Evolutionary conservation across 306 rosid genomes (phyloP).

Genomic region (Astragalus glycyphyllos): DNA sequence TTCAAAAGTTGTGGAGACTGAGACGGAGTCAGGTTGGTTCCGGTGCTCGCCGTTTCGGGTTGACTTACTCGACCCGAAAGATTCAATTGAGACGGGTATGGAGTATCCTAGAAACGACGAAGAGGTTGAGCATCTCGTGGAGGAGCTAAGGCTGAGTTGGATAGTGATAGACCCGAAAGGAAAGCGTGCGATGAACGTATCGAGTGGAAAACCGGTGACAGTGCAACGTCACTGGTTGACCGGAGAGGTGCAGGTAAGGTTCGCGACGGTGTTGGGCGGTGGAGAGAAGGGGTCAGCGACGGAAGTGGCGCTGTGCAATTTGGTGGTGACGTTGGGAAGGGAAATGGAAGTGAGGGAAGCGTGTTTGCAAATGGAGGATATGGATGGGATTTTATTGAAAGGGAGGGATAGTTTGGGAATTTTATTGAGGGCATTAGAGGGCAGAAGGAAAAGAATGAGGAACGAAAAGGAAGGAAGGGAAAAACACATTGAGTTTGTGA

Average conservation of each 20-base stretch:
- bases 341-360: slow-evolving; percentile 77
- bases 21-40: slow-evolving; percentile 80
- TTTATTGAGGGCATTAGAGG: slow-evolving; percentile 58
- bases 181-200: slow-evolving; percentile 68
- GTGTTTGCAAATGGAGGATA: slow-evolving; percentile 72
- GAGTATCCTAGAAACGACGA: slow-evolving; percentile 44
- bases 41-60: slow-evolving; percentile 79
- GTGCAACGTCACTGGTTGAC: slow-evolving; percentile 83
- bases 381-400: slow-evolving; percentile 72
- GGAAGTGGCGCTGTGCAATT: slow-evolving; percentile 56
- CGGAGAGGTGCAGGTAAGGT: slow-evolving; percentile 67
- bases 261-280: slow-evolving; percentile 55
- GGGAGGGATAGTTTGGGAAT: slow-evolving; percentile 84
- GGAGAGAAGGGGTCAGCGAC: slow-evolving; percentile 63
- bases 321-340: slow-evolving; percentile 61
- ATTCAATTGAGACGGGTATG: slow-evolving; percentile 59
- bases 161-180: slow-evolving; percentile 65
- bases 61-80: slow-evolving; percentile 77
- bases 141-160: slow-evolving; percentile 73
- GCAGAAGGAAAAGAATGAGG: slow-evolving; percentile 50
- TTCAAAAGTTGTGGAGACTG: slow-evolving; percentile 68
- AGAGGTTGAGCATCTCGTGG: slow-evolving; percentile 44
- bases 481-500: slow-evolving; percentile 49
- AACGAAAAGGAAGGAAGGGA: slow-evolving; percentile 40
- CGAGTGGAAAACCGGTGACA: slow-evolving; percentile 66